phyloP scores from a whole-genome alignment of 805 yeast genomes.

The Candida nemodendra region DNA sequence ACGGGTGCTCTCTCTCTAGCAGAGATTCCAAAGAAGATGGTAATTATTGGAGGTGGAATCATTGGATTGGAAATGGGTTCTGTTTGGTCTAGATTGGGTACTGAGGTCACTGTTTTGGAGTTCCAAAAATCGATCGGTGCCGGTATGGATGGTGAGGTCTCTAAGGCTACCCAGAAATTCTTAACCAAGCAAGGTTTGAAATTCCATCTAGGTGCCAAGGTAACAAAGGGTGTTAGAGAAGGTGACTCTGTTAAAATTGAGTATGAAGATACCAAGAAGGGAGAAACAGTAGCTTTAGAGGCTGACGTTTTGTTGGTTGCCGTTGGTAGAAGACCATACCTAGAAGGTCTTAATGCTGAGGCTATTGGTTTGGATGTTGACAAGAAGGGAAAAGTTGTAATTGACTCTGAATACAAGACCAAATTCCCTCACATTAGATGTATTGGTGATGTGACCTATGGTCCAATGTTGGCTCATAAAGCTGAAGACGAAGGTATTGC shows the following conservation, averaged over 20 bases:
- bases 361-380: constrained; percentile 87
- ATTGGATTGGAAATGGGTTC: constrained; percentile 99
- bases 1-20: constrained; percentile 85
- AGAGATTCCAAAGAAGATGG: constrained; percentile 89
- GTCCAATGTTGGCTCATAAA: constrained; percentile 99
- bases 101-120: constrained; percentile 93
- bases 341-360: constrained; percentile 86
- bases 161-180: constrained; percentile 85
- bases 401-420: constrained; percentile 91
- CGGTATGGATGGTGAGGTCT: constrained; percentile 95
- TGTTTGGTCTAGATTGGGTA: constrained; percentile 91
- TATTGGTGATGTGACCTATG: constrained; percentile 97
- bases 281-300: constrained; percentile 73
- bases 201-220: constrained; percentile 91
- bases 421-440: constrained; percentile 92
- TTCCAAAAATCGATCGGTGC: constrained; percentile 92
- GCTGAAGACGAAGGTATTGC: constrained; percentile 99
- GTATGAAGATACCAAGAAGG: constrained; percentile 85
- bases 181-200: constrained; percentile 93
- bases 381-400: constrained; percentile 88
- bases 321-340: constrained; percentile 98
- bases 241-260: constrained; percentile 87
- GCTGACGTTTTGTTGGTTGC: constrained; percentile 96
- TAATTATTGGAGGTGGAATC: constrained; percentile 98
- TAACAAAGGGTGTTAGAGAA: constrained; percentile 77